Conservation (phyloP, 1,284 basidiomycete species). For the Vanrija sp. region DNA sequence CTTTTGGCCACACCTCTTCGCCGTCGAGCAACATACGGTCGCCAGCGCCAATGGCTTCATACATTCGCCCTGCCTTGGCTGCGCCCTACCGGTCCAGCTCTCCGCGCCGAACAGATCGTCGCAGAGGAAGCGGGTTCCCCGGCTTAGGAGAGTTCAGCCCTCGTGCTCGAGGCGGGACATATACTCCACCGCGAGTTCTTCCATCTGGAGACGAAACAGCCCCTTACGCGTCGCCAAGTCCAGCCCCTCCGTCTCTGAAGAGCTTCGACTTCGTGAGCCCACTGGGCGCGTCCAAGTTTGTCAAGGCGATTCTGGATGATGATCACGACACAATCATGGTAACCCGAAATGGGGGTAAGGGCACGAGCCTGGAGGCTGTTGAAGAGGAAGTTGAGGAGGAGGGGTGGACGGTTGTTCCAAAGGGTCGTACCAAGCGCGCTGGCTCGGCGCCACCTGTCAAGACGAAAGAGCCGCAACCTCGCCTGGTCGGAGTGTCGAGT, state of each 20-base stretch:
- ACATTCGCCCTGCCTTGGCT: conserved; percentile 36
- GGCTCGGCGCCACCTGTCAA: conserved; percentile 13
- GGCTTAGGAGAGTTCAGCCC: conserved; percentile 36
- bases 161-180: conserved; percentile 29
- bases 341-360: background rate
- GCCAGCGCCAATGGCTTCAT: conserved; percentile 18
- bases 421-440: conserved; percentile 6
- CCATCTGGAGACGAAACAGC: conserved; percentile 44
- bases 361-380: conserved; percentile 11
- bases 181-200: conserved; percentile 38
- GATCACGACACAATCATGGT: conserved; percentile 13
- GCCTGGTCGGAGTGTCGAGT: background rate
- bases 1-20: conserved; percentile 6
- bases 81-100: conserved; percentile 32
- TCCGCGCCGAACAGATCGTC: conserved; percentile 32
- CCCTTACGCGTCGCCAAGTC: conserved; percentile 14
- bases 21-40: background rate
- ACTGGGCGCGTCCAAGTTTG: conserved; percentile 24
- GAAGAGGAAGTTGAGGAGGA: conserved; percentile 16
- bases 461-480: background rate
- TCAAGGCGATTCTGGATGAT: background rate
- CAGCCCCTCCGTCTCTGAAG: conserved; percentile 22
- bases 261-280: conserved; percentile 45
- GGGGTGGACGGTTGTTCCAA: conserved; percentile 12
- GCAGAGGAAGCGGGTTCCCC: conserved; percentile 22